Conservation (phyloP, 768 basidiomycete species). For the Boletus reticulatus region DNA sequence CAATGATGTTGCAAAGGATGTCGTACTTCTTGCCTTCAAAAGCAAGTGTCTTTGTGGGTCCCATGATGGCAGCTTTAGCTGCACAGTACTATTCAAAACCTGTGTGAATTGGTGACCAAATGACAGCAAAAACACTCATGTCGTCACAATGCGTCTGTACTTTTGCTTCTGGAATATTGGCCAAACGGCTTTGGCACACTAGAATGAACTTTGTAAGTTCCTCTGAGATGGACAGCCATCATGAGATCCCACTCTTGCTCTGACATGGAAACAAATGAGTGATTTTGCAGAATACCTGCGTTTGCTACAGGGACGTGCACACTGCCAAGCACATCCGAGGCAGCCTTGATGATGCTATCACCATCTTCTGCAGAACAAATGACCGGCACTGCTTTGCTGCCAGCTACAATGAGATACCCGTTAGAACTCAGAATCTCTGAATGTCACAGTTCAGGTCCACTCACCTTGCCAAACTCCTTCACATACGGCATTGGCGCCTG, state of each 20-base stretch:
- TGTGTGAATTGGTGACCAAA: neutral
- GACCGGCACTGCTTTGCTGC: conserved; percentile 83
- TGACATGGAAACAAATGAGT: conserved; percentile 85
- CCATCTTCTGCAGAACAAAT: conserved; percentile 91
- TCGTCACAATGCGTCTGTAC: conserved; percentile 93
- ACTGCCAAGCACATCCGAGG: conserved; percentile 81
- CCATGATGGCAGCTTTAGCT: conserved; percentile 90
- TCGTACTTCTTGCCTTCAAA: conserved; percentile 91
- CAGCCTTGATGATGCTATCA: conserved; percentile 82
- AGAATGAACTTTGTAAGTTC: conserved; percentile 75
- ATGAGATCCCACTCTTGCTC: conserved; percentile 95
- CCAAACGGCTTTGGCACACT: conserved; percentile 96
- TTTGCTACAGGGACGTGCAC: conserved; percentile 90
- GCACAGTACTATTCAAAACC: conserved; percentile 65
- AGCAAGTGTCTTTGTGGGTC: conserved; percentile 84
- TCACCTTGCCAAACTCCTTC: conserved; percentile 80
- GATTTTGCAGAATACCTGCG: conserved; percentile 92
- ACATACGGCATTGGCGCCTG: conserved; percentile 79
- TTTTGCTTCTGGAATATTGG: conserved; percentile 95
- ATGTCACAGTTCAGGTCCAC: conserved; percentile 9
- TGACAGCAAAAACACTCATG: conserved; percentile 57
- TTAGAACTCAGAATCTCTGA: neutral
- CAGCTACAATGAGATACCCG: conserved; percentile 45
- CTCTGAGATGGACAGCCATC: conserved; percentile 82
- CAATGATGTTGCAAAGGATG: conserved; percentile 86